A percentile compares a stretch with the other conserved stretches of the same genome.
Evolutionary conservation across 1,139 yeast genomes (phyloP).

Genomic region (Geotrichum australiense): DNA sequence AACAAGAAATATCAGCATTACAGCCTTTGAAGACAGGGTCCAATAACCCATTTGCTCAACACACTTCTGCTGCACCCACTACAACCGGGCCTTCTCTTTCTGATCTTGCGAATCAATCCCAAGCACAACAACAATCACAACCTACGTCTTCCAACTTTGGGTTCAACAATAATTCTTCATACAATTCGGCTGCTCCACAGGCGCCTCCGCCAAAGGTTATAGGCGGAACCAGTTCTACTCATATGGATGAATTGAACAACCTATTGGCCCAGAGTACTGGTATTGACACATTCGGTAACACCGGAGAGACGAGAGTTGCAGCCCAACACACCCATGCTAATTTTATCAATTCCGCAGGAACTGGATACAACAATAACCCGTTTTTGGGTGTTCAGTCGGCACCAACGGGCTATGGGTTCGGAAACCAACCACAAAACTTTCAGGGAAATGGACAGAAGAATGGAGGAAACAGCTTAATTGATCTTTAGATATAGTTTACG

Average conservation of each 20-base stretch:
- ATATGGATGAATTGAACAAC: conserved; percentile 66
- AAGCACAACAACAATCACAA: conserved; percentile 21
- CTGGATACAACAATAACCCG: conserved; percentile 8
- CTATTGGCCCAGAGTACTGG: conserved; percentile 85
- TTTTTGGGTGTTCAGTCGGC: conserved; percentile 43
- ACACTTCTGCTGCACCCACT: conserved; percentile 1
- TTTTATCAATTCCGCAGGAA: conserved; percentile 59
- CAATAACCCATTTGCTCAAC: conserved; percentile 82
- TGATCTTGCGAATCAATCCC: conserved; percentile 17
- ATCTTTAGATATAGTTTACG: too few relatives aligned
- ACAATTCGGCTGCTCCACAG: conserved; percentile 7
- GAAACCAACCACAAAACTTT: conserved; percentile 44
- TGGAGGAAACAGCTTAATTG: conserved; percentile 25
- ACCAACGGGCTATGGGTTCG: conserved; percentile 91
- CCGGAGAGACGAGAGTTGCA: conserved; percentile 82
- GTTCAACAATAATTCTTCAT: not conserved
- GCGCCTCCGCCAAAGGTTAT: conserved; percentile 17
- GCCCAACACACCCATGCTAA: conserved; percentile 86
- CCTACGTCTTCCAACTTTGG: conserved; percentile 17
- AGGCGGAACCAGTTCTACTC: conserved; percentile 28
- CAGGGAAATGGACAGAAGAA: conserved; percentile 24
- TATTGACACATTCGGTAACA: conserved; percentile 90
- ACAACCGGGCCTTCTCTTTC: conserved; percentile 3
- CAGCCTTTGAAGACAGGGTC: conserved; percentile 72
- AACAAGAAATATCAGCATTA: too few relatives aligned